Conservation (phyloP, 306 rosid species). For the Dalbergia oliveri region DNA sequence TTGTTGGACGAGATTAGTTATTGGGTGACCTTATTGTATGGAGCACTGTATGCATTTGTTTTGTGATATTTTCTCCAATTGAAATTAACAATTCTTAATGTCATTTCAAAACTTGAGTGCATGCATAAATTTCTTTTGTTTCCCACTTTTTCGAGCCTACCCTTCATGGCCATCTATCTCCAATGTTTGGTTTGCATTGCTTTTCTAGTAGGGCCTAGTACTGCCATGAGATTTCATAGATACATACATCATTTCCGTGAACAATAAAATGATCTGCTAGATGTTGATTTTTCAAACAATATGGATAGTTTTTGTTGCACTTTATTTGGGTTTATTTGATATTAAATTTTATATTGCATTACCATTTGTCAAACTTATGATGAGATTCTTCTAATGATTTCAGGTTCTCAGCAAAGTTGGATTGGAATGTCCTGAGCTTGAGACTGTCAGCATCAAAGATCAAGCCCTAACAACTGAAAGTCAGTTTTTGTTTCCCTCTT, state of each 20-base stretch:
- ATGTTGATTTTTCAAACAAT: constrained; percentile 8
- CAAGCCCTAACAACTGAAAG: constrained; percentile 82
- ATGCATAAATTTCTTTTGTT: constrained; percentile 7
- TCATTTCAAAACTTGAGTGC: constrained; percentile 4
- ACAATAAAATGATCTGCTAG: constrained; percentile 7
- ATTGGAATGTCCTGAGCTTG: constrained; percentile 88
- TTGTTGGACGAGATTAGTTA: constrained; percentile 13
- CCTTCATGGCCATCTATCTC: background rate
- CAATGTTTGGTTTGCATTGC: constrained; percentile 1
- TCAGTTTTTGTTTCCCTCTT: constrained; percentile 39
- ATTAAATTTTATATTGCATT: background rate
- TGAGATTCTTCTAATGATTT: constrained; percentile 48
- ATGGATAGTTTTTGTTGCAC: background rate
- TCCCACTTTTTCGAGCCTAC: background rate
- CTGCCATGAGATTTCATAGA: background rate
- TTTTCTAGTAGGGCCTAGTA: background rate
- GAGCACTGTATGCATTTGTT: background rate
- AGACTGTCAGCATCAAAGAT: constrained; percentile 78
- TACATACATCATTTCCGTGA: background rate
- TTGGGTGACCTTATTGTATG: background rate
- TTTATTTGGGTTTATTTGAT: background rate
- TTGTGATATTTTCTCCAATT: background rate
- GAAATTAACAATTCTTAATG: background rate
- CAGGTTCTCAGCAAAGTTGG: constrained; percentile 81
- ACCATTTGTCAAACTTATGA: constrained; percentile 39